These are phyloP conservation scores for Tetrahymena malaccensis DNA, from an alignment of 73 alveolate genomes.

Conservation along the genomic window DNA sequence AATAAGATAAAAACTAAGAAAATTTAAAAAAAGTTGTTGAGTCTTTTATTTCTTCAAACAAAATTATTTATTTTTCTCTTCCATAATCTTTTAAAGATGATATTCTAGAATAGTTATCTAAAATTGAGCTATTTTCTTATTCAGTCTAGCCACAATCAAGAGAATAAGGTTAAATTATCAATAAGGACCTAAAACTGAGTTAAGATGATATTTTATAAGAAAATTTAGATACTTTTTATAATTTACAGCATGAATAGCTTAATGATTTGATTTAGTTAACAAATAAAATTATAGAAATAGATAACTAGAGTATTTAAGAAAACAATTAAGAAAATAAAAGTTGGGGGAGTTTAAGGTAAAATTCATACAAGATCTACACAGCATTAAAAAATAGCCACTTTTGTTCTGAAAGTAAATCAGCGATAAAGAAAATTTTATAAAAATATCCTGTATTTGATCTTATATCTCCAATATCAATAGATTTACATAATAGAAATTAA, in stretches of 20 bases:
- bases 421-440: not conserved
- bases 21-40: not conserved
- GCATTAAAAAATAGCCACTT: not conserved
- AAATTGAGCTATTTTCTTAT: not conserved
- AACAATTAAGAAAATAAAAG: not conserved
- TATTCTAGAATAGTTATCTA: not conserved
- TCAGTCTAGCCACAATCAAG: not conserved
- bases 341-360: not conserved
- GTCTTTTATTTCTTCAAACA: not conserved
- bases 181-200: not conserved
- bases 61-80: not conserved
- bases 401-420: not conserved
- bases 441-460: not conserved
- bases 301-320: not conserved
- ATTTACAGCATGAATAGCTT: not conserved
- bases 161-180: not conserved
- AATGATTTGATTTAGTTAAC: not conserved
- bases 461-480: not conserved
- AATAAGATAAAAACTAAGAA: not conserved
- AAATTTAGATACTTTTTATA: too few species aligned
- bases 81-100: not conserved
- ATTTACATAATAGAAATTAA: not conserved
- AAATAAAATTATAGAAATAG: not conserved
- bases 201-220: not conserved
- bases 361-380: not conserved